Conservation (phyloP, 2,329 filamentous ascomycete genomes). For the Aulographum hederae region DNA sequence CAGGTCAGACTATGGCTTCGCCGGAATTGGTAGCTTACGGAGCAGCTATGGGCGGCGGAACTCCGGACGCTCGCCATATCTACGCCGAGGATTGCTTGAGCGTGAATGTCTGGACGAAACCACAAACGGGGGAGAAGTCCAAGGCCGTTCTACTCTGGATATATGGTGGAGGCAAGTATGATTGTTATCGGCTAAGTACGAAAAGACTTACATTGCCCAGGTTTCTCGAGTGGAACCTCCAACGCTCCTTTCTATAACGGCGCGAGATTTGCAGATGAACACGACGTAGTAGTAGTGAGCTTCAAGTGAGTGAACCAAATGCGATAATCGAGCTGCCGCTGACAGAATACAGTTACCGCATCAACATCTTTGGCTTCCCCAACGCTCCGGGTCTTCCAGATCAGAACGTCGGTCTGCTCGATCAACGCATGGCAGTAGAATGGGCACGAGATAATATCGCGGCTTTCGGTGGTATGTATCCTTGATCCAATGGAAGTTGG, state of each 20-base stretch:
- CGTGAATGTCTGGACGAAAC: constrained; percentile 5
- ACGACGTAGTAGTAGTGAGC: constrained; percentile 4
- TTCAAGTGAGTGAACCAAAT: constrained; percentile 1
- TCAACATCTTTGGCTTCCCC: constrained; percentile 3
- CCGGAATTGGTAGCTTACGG: too few relatives aligned
- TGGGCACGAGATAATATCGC: constrained; percentile 4
- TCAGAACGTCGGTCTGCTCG: constrained; percentile 1
- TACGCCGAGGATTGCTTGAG: constrained; percentile 6
- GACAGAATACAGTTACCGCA: too few relatives aligned
- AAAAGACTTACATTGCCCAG: not conserved
- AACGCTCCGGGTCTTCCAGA: constrained; percentile 1
- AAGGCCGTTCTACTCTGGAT: constrained; percentile 5
- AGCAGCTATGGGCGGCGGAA: too few relatives aligned
- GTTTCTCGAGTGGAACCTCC: constrained; percentile 1
- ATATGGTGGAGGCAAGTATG: constrained; percentile 4
- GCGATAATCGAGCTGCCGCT: too few relatives aligned
- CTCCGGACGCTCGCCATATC: constrained; percentile 7
- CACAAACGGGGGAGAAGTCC: constrained; percentile 2
- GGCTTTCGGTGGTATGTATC: not conserved
- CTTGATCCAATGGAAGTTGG: too few relatives aligned
- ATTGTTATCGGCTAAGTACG: too few relatives aligned
- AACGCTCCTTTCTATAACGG: constrained; percentile 1
- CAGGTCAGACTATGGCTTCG: too few relatives aligned
- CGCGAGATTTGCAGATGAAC: constrained; percentile 3
- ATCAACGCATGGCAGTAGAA: constrained; percentile 2